A percentile compares a stretch with the other conserved stretches of the same genome.
These are phyloP conservation scores for Meyerozyma carpophila DNA, from an alignment of 1,139 yeast species.

Conservation along the genomic window DNA sequence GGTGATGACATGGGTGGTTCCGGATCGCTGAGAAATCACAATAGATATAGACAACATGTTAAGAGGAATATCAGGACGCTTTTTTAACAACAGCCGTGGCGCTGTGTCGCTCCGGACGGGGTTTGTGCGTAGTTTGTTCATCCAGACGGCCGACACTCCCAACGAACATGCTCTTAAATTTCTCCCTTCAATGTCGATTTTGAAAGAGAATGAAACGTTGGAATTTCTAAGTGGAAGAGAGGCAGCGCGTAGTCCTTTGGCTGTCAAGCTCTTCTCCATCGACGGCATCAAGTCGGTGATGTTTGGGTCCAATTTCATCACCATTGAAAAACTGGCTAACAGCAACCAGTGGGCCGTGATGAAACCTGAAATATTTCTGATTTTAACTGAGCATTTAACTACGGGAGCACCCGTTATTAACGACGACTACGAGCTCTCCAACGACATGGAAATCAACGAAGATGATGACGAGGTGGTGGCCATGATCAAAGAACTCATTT, in stretches of 20 bases:
- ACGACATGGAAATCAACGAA: constrained; percentile 41
- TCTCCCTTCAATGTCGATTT: constrained; percentile 38
- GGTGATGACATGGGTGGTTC: not conserved
- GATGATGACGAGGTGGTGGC: constrained; percentile 77
- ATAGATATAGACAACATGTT: not conserved
- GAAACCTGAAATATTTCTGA: constrained; percentile 83
- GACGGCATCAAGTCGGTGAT: constrained; percentile 49
- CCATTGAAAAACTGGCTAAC: constrained; percentile 64
- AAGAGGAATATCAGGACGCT: not conserved
- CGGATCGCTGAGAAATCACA: not conserved
- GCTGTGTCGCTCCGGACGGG: not conserved
- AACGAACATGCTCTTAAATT: constrained; percentile 45
- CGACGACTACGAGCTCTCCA: constrained; percentile 21
- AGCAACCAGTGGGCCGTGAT: constrained; percentile 65
- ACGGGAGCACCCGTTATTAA: constrained; percentile 60
- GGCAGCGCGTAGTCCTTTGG: constrained; percentile 51
- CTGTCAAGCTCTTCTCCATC: constrained; percentile 45
- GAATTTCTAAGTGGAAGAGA: constrained; percentile 54
- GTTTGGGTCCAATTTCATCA: constrained; percentile 65
- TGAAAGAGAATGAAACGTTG: constrained; percentile 42
- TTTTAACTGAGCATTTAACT: constrained; percentile 77
- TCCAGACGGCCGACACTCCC: constrained; percentile 25
- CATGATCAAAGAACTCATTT: constrained; percentile 88
- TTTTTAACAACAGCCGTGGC: not conserved
- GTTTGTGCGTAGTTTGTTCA: not conserved